Evolutionary conservation across 495 filamentous ascomycete genomes (phyloP), one percentile per base, ranked within the genome.

Genomic region (Jackrogersella multiformis): DNA sequence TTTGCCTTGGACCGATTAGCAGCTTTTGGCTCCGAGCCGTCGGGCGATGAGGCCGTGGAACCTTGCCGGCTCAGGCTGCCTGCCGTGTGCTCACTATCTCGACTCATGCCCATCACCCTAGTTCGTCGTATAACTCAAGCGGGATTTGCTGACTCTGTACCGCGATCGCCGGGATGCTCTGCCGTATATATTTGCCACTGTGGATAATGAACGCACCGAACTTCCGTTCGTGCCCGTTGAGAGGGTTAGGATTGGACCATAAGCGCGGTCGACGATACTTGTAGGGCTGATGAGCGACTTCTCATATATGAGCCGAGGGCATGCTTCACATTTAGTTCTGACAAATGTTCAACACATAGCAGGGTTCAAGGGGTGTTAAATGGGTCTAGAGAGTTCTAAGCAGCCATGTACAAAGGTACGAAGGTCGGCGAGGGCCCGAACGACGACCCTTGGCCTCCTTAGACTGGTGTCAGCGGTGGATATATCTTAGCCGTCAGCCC

Each of bases 281-380:
- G 35, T 52, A 66, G 45, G 35, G 62, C 64, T 52, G 62, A 57
- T 51, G 62, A 61, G 62, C 56, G 45, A 57, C 41, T 61, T 59
- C 46, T 62, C 52, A 66, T 70, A 70, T 62, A 62, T 36, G 58
- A 68, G 45, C 44, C 36, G 39, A 59, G 49, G 7, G 26, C n/a
- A 65, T 57, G 62, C 57, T 59, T 70, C 68, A 59, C 53, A 58
- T 70, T 70, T 70, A 66, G 68, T 70, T 70, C 68, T 70, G 68
- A 70, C 68, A 56, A 58, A 51, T 46, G 61, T 52, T 32, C 36
- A 54, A 59, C 60, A 60, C 32, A 26, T 21, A 52, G 45, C 66
- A 60, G 62, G 68, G 66, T 69, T 69, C 39, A 20, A 48, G 51
- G 35, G 56, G 61, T 26, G 55, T 64, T 64, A 69, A 61, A 67